Conservation (phyloP, 495 filamentous ascomycete genomes). For the Penicillium cosmopolitanum region DNA sequence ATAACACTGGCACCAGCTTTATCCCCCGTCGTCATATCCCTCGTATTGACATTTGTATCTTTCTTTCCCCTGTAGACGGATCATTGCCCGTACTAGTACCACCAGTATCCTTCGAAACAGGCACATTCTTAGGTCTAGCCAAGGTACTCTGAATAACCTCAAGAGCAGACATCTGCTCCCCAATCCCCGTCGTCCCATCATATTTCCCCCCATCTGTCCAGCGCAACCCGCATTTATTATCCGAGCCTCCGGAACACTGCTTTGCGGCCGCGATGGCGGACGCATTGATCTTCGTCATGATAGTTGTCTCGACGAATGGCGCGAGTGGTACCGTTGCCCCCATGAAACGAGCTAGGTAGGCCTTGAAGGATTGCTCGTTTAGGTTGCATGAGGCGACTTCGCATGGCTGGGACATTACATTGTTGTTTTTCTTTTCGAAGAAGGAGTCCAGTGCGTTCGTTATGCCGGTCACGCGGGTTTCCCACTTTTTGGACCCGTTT, state of each 20-base stretch:
- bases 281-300: conserved; percentile 62
- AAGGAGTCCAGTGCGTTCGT: conserved; percentile 53
- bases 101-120: conserved; percentile 62
- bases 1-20: conserved; percentile 61
- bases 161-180: conserved; percentile 70
- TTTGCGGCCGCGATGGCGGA: conserved; percentile 67
- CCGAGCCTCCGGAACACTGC: conserved; percentile 62
- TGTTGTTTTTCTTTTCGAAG: conserved; percentile 47
- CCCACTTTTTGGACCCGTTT: conserved; percentile 58
- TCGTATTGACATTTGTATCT: conserved; percentile 12
- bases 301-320: conserved; percentile 58
- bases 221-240: conserved; percentile 64
- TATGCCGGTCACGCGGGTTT: conserved; percentile 55
- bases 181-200: conserved; percentile 59
- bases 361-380: conserved; percentile 80
- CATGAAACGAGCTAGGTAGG: conserved; percentile 78
- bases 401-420: conserved; percentile 64
- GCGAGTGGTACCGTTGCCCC: conserved; percentile 64
- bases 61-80: conserved; percentile 47
- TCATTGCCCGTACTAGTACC: conserved; percentile 70
- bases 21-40: conserved; percentile 52
- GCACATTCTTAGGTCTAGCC: conserved; percentile 38
- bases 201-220: conserved; percentile 52
- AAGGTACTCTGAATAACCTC: conserved; percentile 64
- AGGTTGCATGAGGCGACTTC: conserved; percentile 60